Evolutionary conservation across 1,284 basidiomycete genomes (phyloP).

Genomic region (Austroboletus olivaceoglutinosus): DNA sequence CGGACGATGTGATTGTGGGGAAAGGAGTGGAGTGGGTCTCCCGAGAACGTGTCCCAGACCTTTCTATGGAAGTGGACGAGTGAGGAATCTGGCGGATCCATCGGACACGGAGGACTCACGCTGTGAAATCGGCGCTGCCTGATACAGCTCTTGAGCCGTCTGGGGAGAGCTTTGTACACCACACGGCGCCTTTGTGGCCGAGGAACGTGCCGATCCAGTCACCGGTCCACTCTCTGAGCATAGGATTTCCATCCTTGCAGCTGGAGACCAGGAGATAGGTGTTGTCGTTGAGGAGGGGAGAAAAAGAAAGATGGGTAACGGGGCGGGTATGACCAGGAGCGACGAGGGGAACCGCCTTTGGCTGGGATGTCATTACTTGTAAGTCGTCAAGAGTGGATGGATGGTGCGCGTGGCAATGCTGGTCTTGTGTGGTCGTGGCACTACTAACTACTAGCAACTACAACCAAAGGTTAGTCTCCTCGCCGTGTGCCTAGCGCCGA

Average conservation of each 20-base stretch:
- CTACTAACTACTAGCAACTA: too few relatives aligned
- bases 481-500: too few relatives aligned
- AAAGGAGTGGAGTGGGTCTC: slow-evolving; percentile 86
- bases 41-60: slow-evolving; percentile 96
- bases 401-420: slow-evolving; percentile 44
- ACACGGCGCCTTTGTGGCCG: slow-evolving; percentile 98
- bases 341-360: slow-evolving; percentile 72
- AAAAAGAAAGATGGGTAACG: slow-evolving; percentile 93
- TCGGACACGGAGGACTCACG: slow-evolving; percentile 54
- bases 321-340: slow-evolving; percentile 83
- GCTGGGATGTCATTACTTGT: slow-evolving; percentile 49
- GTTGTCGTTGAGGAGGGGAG: slow-evolving; percentile 76
- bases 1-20: slow-evolving; percentile 98
- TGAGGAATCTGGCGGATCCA: slow-evolving; percentile 5
- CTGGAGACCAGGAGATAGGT: slow-evolving; percentile 88
- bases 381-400: too few relatives aligned
- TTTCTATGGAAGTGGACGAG: slow-evolving; percentile 63
- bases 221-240: slow-evolving; percentile 95
- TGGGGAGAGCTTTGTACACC: slow-evolving; percentile 91
- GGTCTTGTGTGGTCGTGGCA: too few relatives aligned
- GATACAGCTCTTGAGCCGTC: slow-evolving; percentile 87
- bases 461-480: too few relatives aligned
- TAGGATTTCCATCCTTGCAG: slow-evolving; percentile 96
- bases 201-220: slow-evolving; percentile 99
- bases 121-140: slow-evolving; percentile 96